Percentiles rank a stretch among this genome's conserved stretches.
phyloP scores from a whole-genome alignment of 352 stramenopile genomes.

The Aphanomyces stellatus region DNA sequence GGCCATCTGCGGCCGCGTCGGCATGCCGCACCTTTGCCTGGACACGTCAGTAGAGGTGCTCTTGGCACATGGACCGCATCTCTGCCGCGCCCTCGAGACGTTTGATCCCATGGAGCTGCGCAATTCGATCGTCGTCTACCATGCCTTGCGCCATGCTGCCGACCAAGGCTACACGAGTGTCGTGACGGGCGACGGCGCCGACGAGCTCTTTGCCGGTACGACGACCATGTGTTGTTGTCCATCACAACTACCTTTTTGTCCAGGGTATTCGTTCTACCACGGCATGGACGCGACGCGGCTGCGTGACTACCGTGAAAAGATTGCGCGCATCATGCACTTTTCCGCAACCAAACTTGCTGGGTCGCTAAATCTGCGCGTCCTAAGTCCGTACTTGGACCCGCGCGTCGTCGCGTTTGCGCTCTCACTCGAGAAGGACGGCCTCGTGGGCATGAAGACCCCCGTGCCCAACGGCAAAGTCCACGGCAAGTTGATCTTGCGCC shows the following conservation, averaged over 20 bases:
- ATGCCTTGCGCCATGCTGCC: constrained; percentile 44
- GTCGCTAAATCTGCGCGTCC: constrained; percentile 51
- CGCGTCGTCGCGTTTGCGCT: constrained; percentile 63
- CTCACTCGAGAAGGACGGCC: constrained; percentile 39
- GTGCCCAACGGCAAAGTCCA: constrained; percentile 39
- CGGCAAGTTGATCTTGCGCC: constrained; percentile 77
- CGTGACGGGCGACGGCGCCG: constrained; percentile 75
- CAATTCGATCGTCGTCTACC: constrained; percentile 81
- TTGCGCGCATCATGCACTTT: constrained; percentile 78
- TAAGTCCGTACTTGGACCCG: constrained; percentile 69
- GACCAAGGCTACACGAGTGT: constrained; percentile 46
- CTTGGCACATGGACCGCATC: constrained; percentile 27
- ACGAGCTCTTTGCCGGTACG: constrained; percentile 76
- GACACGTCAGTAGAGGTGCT: constrained; percentile 45
- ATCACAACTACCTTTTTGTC: not conserved
- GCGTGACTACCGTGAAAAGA: constrained; percentile 58
- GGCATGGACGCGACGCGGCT: constrained; percentile 44
- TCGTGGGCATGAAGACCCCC: constrained; percentile 55
- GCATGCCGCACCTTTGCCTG: constrained; percentile 53
- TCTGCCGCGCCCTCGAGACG: constrained; percentile 46
- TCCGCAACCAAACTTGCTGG: constrained; percentile 55
- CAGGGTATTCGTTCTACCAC: constrained; percentile 77
- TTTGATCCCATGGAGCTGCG: constrained; percentile 84
- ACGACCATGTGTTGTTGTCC: not conserved
- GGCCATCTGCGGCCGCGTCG: constrained; percentile 36